Evolutionary conservation across 2,329 filamentous ascomycete species (phyloP).

Genomic region (Fusarium gaditjirri): DNA sequence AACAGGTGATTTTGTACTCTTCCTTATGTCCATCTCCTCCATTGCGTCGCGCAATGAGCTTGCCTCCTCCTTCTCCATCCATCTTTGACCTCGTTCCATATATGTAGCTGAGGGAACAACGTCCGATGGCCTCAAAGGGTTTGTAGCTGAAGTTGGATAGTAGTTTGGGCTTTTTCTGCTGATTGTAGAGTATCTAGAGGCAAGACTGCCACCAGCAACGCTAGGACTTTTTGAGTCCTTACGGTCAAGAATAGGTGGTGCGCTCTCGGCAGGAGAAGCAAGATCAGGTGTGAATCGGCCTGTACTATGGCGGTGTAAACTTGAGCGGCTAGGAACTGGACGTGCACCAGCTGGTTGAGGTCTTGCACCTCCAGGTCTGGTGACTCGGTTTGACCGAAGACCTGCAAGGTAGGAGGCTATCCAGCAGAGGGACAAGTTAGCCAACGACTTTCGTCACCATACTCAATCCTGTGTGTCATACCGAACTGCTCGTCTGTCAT

Average conservation of each 20-base stretch:
- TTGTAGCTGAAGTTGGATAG: conserved; percentile 56
- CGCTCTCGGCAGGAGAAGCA: conserved; percentile 44
- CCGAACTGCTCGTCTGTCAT: conserved; percentile 76
- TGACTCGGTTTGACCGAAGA: conserved; percentile 74
- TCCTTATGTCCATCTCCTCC: conserved; percentile 74
- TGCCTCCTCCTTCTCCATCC: conserved; percentile 85
- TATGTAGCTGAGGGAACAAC: conserved; percentile 75
- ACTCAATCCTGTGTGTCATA: conserved; percentile 48
- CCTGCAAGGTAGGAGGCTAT: conserved; percentile 76
- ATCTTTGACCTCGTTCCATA: conserved; percentile 77
- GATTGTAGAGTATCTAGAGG: conserved; percentile 61
- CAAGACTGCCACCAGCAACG: conserved; percentile 56
- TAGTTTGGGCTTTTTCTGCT: conserved; percentile 62
- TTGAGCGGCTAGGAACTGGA: conserved; percentile 45
- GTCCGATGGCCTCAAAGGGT: conserved; percentile 65
- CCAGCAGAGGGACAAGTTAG: conserved; percentile 33
- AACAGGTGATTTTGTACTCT: conserved; percentile 44
- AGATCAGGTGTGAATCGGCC: conserved; percentile 49
- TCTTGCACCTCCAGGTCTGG: conserved; percentile 76
- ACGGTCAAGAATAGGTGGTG: conserved; percentile 40
- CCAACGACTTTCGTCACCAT: conserved; percentile 9
- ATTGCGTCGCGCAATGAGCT: conserved; percentile 76
- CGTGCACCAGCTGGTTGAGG: conserved; percentile 62
- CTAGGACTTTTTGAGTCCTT: conserved; percentile 52
- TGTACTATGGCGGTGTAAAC: conserved; percentile 42